Evolutionary conservation across 169 alveolate genomes (phyloP).

Genomic region (Perkinsus marinus): DNA sequence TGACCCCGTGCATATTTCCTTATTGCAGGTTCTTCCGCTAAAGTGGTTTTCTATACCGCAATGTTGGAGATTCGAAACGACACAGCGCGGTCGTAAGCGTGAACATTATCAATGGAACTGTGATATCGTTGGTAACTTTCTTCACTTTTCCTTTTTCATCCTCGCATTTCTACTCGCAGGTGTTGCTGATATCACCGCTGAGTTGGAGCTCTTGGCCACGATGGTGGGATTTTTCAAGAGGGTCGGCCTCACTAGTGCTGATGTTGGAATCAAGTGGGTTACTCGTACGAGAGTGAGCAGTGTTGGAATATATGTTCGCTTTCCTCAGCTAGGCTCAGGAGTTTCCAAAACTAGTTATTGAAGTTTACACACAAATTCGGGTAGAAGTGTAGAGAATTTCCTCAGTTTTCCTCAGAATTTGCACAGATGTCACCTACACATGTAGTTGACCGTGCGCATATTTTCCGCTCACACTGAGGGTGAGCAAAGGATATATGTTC

Average conservation of each 20-base stretch:
- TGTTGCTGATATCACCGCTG: background rate
- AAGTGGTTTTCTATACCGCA: conserved; percentile 26
- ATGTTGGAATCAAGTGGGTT: conserved; percentile 28
- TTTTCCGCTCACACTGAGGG: too few relatives aligned
- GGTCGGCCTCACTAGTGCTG: conserved; percentile 17
- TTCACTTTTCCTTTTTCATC: background rate
- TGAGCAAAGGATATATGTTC: too few relatives aligned
- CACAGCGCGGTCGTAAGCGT: conserved; percentile 17
- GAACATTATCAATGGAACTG: conserved; percentile 13
- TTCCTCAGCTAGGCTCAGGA: too few relatives aligned
- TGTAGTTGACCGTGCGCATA: too few relatives aligned
- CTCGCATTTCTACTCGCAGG: background rate
- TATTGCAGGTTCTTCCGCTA: background rate
- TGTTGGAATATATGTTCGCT: too few relatives aligned
- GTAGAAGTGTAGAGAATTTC: too few relatives aligned
- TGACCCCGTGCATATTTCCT: too few relatives aligned
- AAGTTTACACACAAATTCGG: too few relatives aligned
- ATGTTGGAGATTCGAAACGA: conserved; percentile 29
- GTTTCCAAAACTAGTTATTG: too few relatives aligned
- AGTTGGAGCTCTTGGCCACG: conserved; percentile 16
- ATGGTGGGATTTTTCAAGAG: conserved; percentile 13
- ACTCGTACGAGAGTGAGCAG: too few relatives aligned
- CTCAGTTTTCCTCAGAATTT: conserved; percentile 6
- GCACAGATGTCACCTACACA: too few relatives aligned
- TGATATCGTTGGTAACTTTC: conserved; percentile 30